Conservation (phyloP, 2,329 filamentous ascomycete genomes). For the Paecilomyces fulvus region DNA sequence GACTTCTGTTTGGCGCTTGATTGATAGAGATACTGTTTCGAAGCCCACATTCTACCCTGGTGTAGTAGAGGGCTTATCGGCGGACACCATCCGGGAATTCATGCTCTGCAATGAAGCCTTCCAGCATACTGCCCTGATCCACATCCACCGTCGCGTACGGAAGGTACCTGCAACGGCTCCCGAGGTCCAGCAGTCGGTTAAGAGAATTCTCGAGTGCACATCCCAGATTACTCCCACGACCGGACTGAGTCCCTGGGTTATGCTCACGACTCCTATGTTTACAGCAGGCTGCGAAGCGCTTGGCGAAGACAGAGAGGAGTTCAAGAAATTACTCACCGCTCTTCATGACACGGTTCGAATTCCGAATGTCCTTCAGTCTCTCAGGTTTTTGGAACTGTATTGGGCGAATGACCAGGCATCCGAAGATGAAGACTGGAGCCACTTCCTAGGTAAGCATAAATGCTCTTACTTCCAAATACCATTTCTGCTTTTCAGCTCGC, state of each 20-base stretch:
- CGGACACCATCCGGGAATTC: conserved; percentile 27
- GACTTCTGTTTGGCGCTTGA: conserved; percentile 23
- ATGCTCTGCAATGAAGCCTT: conserved; percentile 35
- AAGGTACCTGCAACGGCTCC: conserved; percentile 21
- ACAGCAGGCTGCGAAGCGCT: conserved; percentile 36
- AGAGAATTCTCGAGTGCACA: conserved; percentile 32
- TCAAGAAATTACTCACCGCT: conserved; percentile 22
- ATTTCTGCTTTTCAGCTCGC: background rate
- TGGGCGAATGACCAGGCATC: conserved; percentile 22
- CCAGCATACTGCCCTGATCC: conserved; percentile 36
- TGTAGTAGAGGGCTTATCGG: conserved; percentile 23
- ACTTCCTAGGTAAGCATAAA: conserved; percentile 27
- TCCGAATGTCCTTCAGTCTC: conserved; percentile 33
- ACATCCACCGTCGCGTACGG: conserved; percentile 32
- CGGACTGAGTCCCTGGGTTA: conserved; percentile 33
- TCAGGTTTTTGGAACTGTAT: conserved; percentile 33
- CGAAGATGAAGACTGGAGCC: conserved; percentile 31
- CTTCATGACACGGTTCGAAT: conserved; percentile 33
- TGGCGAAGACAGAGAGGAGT: conserved; percentile 26
- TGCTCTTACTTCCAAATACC: background rate
- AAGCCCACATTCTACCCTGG: conserved; percentile 29
- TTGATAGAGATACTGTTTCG: conserved; percentile 20
- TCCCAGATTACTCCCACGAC: conserved; percentile 29
- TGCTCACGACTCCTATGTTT: conserved; percentile 37
- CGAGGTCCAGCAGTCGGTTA: conserved; percentile 27